Conservation (phyloP, 2,329 filamentous ascomycete species). For the Cytospora piceicola region DNA sequence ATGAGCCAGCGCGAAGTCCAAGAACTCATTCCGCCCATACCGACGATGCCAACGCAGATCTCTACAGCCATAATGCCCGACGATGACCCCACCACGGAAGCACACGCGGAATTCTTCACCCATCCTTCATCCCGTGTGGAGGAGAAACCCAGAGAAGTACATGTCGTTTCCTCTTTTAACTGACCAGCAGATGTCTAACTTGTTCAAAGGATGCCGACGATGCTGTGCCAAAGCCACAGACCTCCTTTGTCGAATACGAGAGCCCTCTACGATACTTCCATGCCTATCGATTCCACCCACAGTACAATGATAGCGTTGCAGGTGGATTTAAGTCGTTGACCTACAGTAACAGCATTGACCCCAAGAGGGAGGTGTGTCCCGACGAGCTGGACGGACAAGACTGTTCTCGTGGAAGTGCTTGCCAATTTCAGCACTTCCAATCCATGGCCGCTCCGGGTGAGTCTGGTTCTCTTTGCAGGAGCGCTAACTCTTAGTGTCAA, state of each 20-base stretch:
- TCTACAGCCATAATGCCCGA: conserved; percentile 38
- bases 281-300: conserved; percentile 87
- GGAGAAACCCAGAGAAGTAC: conserved; percentile 48
- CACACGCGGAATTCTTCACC: conserved; percentile 32
- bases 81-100: conserved; percentile 33
- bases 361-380: conserved; percentile 73
- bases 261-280: conserved; percentile 83
- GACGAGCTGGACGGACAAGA: conserved; percentile 70
- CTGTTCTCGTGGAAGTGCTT: conserved; percentile 73
- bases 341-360: conserved; percentile 89
- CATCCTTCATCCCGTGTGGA: conserved; percentile 25
- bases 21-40: conserved; percentile 26
- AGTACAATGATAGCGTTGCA: conserved; percentile 68
- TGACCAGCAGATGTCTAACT: conserved; percentile 33
- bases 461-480: conserved; percentile 45
- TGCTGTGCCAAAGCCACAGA: conserved; percentile 22
- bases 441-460: conserved; percentile 75
- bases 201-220: conserved; percentile 30
- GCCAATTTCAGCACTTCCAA: conserved; percentile 79
- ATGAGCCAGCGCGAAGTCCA: conserved; percentile 36
- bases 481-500: conserved; percentile 31
- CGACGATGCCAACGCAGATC: conserved; percentile 38
- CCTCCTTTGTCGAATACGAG: conserved; percentile 65
- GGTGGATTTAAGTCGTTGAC: conserved; percentile 88
- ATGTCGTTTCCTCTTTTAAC: conserved; percentile 37